A percentile compares a stretch with the other conserved stretches of the same genome.
Conservation (phyloP, 2,329 filamentous ascomycete species). For the Seiridium unicorne region DNA sequence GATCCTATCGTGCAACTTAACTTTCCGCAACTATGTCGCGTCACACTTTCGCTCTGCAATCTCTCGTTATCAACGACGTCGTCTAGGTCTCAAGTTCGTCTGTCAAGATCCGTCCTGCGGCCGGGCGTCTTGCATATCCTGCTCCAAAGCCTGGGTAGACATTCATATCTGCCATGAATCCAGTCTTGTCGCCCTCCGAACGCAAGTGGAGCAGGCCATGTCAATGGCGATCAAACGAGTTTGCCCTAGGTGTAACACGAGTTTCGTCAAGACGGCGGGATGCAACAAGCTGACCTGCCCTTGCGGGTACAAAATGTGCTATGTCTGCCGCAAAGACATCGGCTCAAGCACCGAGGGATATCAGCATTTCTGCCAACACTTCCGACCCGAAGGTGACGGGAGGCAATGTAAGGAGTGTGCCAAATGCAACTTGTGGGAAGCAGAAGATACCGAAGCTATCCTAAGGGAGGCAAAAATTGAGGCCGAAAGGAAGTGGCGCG, state of each 20-base stretch:
- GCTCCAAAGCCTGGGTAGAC: constrained; percentile 80
- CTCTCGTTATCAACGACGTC: constrained; percentile 65
- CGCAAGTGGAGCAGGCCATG: constrained; percentile 88
- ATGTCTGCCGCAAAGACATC: constrained; percentile 82
- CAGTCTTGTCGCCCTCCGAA: constrained; percentile 76
- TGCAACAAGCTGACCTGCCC: constrained; percentile 97
- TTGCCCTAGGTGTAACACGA: constrained; percentile 86
- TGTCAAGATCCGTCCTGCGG: constrained; percentile 71
- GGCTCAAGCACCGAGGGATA: constrained; percentile 69
- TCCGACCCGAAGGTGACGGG: constrained; percentile 74
- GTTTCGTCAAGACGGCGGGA: constrained; percentile 88
- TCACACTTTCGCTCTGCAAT: constrained; percentile 59
- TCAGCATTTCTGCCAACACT: constrained; percentile 94
- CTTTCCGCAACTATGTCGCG: constrained; percentile 38
- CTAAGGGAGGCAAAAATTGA: constrained; percentile 67
- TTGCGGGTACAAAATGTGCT: constrained; percentile 98
- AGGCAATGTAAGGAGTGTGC: constrained; percentile 75
- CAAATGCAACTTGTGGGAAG: constrained; percentile 76
- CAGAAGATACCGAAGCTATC: constrained; percentile 69
- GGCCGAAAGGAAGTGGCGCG: constrained; percentile 70
- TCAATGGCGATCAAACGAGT: constrained; percentile 93
- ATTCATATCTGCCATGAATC: constrained; percentile 90
- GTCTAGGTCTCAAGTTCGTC: constrained; percentile 72
- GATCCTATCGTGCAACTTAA: constrained; percentile 39
- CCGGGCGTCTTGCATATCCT: constrained; percentile 75